These are phyloP conservation scores for Aphanoascus verrucosus DNA, from an alignment of 2,329 filamentous ascomycete genomes.

Conservation along the genomic window DNA sequence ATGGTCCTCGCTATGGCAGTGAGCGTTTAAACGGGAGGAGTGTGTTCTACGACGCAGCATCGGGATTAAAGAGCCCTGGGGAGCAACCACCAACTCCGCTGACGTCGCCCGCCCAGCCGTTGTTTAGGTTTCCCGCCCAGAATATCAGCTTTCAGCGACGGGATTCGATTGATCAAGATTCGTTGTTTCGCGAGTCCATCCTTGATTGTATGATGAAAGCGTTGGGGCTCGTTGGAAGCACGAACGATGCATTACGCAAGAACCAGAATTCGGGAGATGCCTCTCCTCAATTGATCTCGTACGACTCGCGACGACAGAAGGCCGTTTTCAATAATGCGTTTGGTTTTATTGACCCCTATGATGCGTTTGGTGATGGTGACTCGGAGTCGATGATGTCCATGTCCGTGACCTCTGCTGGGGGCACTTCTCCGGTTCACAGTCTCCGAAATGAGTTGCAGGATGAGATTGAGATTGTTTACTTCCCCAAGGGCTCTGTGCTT, in stretches of 20 bases:
- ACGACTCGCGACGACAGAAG: conserved; percentile 71
- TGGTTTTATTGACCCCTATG: conserved; percentile 78
- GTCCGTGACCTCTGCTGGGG: conserved; percentile 55
- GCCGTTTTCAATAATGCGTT: conserved; percentile 78
- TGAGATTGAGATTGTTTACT: conserved; percentile 94
- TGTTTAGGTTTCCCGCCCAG: conserved; percentile 23
- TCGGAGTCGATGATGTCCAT: conserved; percentile 66
- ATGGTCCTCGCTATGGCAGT: conserved; percentile 40
- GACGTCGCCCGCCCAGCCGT: background rate
- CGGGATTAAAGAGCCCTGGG: conserved; percentile 10
- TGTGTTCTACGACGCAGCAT: conserved; percentile 10
- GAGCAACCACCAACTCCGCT: conserved; percentile 6
- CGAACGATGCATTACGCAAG: conserved; percentile 54
- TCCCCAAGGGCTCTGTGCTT: conserved; percentile 84
- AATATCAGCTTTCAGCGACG: conserved; percentile 50
- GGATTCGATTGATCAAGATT: conserved; percentile 78
- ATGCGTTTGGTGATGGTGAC: conserved; percentile 63
- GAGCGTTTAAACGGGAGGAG: conserved; percentile 14
- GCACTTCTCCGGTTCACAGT: conserved; percentile 52
- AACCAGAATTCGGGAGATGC: conserved; percentile 62
- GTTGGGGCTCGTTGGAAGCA: conserved; percentile 62
- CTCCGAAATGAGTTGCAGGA: conserved; percentile 73
- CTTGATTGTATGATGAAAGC: conserved; percentile 93
- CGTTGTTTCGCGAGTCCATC: conserved; percentile 78
- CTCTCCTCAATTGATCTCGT: conserved; percentile 73